Conservation (phyloP, 1,284 basidiomycete species). For the Schizophyllum amplum region DNA sequence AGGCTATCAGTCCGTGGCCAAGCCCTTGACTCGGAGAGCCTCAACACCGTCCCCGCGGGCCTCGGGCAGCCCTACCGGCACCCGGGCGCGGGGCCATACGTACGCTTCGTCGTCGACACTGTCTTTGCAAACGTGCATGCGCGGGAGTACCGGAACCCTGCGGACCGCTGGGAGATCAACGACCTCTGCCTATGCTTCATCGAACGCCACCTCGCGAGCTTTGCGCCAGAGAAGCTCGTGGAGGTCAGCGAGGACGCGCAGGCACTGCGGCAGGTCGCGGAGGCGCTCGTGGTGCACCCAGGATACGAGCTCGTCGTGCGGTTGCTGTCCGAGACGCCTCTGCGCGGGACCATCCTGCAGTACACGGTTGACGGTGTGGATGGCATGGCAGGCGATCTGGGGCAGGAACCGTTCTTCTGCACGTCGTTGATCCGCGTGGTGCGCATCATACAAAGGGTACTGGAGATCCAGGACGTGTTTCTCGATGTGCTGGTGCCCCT, state of each 20-base stretch:
- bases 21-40: conserved; percentile 49
- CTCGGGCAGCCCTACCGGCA: conserved; percentile 70
- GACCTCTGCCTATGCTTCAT: conserved; percentile 82
- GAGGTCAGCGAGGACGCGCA: conserved; percentile 39
- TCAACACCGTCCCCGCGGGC: conserved; percentile 69
- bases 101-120: conserved; percentile 83
- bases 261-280: conserved; percentile 42
- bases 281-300: conserved; percentile 66
- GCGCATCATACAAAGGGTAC: conserved; percentile 73
- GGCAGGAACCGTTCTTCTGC: conserved; percentile 48
- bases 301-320: conserved; percentile 85
- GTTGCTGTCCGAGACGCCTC: conserved; percentile 62
- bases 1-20: conserved; percentile 52
- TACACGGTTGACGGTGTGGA: conserved; percentile 74
- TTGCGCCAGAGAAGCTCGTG: conserved; percentile 66
- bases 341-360: conserved; percentile 68
- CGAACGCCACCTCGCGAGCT: conserved; percentile 76
- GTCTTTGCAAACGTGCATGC: conserved; percentile 68
- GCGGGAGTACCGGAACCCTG: conserved; percentile 68
- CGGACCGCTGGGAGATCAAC: conserved; percentile 84
- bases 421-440: conserved; percentile 76
- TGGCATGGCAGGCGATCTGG: conserved; percentile 48
- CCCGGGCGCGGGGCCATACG: conserved; percentile 73
- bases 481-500: conserved; percentile 83
- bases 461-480: conserved; percentile 87